Conservation (phyloP, 1,139 yeast species). For the Debaryomyces psychrophilus region DNA sequence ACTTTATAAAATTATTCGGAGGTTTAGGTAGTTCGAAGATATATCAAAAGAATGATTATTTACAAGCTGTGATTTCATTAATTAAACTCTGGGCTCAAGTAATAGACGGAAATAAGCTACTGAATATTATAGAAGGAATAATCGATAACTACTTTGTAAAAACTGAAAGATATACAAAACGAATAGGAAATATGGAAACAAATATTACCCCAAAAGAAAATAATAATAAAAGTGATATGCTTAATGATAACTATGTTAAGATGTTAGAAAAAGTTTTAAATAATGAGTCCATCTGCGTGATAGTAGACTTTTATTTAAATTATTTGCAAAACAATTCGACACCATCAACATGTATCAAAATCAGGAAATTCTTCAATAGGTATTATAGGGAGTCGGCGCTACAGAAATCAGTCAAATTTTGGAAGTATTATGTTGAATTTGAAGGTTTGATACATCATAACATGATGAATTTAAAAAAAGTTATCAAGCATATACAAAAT, state of each 20-base stretch:
- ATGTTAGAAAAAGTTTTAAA: constrained; percentile 25
- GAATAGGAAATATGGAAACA: constrained; percentile 1
- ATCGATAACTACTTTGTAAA: constrained; percentile 25
- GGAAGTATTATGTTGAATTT: constrained; percentile 59
- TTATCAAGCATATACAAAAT: constrained; percentile 46
- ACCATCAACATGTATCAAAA: constrained; percentile 3
- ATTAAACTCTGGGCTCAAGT: constrained; percentile 23
- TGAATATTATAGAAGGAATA: constrained; percentile 19
- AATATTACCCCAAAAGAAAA: constrained; percentile 4
- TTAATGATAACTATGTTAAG: constrained; percentile 15
- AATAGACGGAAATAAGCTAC: constrained; percentile 12
- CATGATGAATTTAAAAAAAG: constrained; percentile 42
- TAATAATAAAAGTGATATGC: background rate
- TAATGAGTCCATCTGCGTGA: constrained; percentile 35
- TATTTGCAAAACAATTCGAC: constrained; percentile 6
- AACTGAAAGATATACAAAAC: constrained; percentile 13
- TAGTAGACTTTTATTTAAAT: constrained; percentile 27
- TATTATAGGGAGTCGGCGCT: constrained; percentile 42
- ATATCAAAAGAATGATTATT: constrained; percentile 29
- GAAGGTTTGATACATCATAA: constrained; percentile 49
- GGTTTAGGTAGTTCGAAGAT: constrained; percentile 22
- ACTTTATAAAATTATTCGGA: constrained; percentile 29
- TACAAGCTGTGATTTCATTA: constrained; percentile 24
- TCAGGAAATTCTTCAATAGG: constrained; percentile 45
- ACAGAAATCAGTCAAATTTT: constrained; percentile 49